phyloP scores from a whole-genome alignment of 495 filamentous ascomycete species.

The Daldinia bambusicola region DNA sequence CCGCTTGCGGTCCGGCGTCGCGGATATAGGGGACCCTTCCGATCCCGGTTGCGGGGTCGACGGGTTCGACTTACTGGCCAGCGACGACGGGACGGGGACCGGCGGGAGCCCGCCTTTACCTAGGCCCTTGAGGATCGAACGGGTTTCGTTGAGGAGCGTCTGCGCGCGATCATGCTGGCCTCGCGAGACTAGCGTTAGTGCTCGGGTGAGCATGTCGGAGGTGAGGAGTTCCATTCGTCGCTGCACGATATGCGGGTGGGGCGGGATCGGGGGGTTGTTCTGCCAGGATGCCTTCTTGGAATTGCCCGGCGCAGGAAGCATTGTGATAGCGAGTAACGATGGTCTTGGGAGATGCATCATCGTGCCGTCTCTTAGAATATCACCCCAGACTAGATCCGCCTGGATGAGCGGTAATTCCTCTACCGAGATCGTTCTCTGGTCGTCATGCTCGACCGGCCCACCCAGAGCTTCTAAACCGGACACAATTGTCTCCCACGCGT shows the following conservation, averaged over 20 bases:
- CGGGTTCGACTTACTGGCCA: conserved; percentile 55
- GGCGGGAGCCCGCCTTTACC: conserved; percentile 95
- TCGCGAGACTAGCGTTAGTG: conserved; percentile 88
- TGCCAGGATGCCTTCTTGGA: conserved; percentile 69
- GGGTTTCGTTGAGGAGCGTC: conserved; percentile 89
- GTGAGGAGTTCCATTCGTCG: conserved; percentile 97
- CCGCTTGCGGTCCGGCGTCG: conserved; percentile 61
- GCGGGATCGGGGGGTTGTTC: conserved; percentile 88
- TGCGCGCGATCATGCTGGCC: conserved; percentile 94
- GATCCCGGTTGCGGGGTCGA: conserved; percentile 59
- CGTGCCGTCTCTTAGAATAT: conserved; percentile 91
- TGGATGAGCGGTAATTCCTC: conserved; percentile 97
- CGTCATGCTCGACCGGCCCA: conserved; percentile 88
- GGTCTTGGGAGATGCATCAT: conserved; percentile 88
- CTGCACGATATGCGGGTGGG: conserved; percentile 95
- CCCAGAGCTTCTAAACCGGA: conserved; percentile 95
- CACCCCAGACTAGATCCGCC: conserved; percentile 92
- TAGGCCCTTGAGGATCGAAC: conserved; percentile 93
- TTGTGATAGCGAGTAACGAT: conserved; percentile 95
- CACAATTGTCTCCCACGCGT: conserved; percentile 96
- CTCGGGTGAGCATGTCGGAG: conserved; percentile 96
- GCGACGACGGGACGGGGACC: conserved; percentile 68
- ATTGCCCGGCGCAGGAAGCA: conserved; percentile 81
- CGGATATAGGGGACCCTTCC: conserved; percentile 56
- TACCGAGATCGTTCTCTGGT: conserved; percentile 82